Percentiles rank a stretch among this genome's conserved stretches.
Conservation (phyloP, 2,329 filamentous ascomycete genomes). For the Exophiala mesophila region DNA sequence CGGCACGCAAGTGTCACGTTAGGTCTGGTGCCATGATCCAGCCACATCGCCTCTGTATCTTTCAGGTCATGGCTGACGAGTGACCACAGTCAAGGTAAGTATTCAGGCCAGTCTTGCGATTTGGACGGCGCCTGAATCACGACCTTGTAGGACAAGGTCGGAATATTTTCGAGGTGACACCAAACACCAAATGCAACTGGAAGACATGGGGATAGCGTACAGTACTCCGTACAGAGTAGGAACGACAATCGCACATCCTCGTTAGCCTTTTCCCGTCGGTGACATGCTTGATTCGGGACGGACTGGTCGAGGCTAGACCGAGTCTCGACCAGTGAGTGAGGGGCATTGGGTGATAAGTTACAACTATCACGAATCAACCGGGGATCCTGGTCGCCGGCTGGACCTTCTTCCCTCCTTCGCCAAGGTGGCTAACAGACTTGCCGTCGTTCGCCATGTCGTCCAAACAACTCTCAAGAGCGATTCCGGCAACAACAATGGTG, state of each 20-base stretch:
- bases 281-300: constrained; percentile 19
- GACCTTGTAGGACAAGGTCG: constrained; percentile 22
- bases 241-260: constrained; percentile 5
- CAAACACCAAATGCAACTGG: constrained; percentile 20
- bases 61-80: too few relatives aligned
- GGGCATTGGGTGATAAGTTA: constrained; percentile 13
- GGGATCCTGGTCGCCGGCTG: not conserved
- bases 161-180: constrained; percentile 22
- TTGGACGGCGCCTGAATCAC: constrained; percentile 12
- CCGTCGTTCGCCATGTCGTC: constrained; percentile 15
- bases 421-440: constrained; percentile 17
- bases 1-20: too few relatives aligned
- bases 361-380: constrained; percentile 12
- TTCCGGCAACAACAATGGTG: too few relatives aligned
- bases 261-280: constrained; percentile 14
- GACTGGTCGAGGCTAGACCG: constrained; percentile 8
- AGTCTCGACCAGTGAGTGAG: constrained; percentile 9
- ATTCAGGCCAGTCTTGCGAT: constrained; percentile 14
- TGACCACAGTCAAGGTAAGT: too few relatives aligned
- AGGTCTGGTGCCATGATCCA: too few relatives aligned
- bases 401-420: constrained; percentile 2
- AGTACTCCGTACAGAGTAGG: too few relatives aligned
- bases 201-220: too few relatives aligned
- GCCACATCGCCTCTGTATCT: too few relatives aligned
- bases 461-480: too few relatives aligned